Percentiles rank a stretch among this genome's conserved stretches.
These are phyloP conservation scores for Castanopsis chinensis DNA, from an alignment of 306 rosid species.

Conservation along the genomic window DNA sequence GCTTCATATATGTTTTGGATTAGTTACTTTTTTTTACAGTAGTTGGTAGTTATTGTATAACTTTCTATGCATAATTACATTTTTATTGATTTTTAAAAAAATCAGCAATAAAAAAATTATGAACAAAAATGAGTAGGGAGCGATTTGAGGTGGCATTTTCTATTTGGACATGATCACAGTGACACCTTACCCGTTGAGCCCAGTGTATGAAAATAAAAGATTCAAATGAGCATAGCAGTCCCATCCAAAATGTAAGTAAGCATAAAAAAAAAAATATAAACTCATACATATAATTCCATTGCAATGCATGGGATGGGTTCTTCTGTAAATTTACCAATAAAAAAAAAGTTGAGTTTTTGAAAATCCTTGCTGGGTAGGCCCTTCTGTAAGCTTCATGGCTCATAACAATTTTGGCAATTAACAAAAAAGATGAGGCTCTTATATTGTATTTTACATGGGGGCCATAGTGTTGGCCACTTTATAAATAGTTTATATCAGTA, in stretches of 20 bases:
- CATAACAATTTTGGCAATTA: conserved; percentile 20
- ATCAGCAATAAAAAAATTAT: no score
- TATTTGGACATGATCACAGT: no score
- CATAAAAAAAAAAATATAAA: no score
- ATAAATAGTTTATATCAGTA: neutral
- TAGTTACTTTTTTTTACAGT: no score
- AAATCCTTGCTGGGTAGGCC: conserved; percentile 1
- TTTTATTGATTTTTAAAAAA: no score
- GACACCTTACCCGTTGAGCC: rapidly evolving
- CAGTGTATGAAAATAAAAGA: rapidly evolving
- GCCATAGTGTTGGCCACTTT: conserved; percentile 62
- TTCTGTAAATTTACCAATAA: neutral
- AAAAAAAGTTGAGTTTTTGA: conserved; percentile 18
- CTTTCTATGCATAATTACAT: no score
- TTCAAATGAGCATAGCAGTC: no score
- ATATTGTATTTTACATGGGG: conserved; percentile 33
- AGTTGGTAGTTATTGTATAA: no score
- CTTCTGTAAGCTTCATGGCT: conserved; percentile 32
- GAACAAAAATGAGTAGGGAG: no score
- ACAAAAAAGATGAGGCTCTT: neutral
- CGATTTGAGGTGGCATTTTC: rapidly evolving
- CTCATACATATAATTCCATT: no score
- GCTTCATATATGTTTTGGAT: neutral
- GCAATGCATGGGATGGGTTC: conserved; percentile 1
- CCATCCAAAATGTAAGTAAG: rapidly evolving